Percentiles rank a stretch among this genome's conserved stretches.
Evolutionary conservation across 305 asterid genomes (phyloP).

Genomic region (Fraxinus angustifolia): DNA sequence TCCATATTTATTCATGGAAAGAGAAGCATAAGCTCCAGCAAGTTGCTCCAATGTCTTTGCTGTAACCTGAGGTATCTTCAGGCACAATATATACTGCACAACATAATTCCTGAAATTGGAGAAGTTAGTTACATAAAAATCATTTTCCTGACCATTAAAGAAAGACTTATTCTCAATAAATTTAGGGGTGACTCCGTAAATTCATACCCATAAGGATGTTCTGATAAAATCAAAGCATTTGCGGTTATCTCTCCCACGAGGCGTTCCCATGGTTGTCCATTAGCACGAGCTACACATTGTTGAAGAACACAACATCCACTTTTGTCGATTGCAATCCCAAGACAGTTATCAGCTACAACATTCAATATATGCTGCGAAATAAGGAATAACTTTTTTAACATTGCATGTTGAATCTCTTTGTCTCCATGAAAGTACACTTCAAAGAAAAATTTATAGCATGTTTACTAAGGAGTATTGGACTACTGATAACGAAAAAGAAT

Average conservation of each 20-base stretch:
- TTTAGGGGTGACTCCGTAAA: not conserved
- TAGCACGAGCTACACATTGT: constrained; percentile 38
- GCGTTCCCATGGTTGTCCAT: constrained; percentile 37
- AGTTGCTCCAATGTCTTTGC: constrained; percentile 31
- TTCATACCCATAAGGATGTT: constrained; percentile 54
- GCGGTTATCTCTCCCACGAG: constrained; percentile 45
- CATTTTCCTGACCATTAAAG: not conserved
- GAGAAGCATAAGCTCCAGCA: constrained; percentile 29
- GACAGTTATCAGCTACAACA: constrained; percentile 47
- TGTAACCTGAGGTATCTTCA: constrained; percentile 19
- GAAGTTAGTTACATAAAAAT: not conserved
- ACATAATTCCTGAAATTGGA: constrained; percentile 54
- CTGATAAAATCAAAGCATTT: constrained; percentile 35
- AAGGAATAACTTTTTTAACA: not conserved
- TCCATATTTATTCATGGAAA: constrained; percentile 55
- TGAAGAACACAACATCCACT: constrained; percentile 65
- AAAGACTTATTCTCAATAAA: not conserved
- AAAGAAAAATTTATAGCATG: not conserved
- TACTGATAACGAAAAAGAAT: not conserved
- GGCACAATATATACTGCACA: constrained; percentile 48
- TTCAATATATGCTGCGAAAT: constrained; percentile 41
- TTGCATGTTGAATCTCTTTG: not conserved
- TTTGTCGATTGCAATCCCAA: constrained; percentile 53
- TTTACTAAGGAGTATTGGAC: not conserved
- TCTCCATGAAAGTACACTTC: not conserved